These are phyloP conservation scores for Hygrophorus russula DNA, from an alignment of 768 basidiomycete genomes.

Conservation along the genomic window DNA sequence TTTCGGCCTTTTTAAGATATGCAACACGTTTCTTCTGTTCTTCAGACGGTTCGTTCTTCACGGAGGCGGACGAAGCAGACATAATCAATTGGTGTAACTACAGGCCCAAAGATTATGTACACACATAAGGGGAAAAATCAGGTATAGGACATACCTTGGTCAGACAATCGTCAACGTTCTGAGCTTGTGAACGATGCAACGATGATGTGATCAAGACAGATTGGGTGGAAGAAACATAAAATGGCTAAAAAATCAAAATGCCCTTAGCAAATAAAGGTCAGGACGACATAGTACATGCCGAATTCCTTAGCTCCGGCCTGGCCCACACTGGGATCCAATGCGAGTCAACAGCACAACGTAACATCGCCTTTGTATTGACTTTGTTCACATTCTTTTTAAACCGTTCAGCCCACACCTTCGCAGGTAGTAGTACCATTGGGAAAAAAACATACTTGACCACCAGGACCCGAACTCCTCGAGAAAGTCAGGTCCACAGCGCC, in stretches of 20 bases:
- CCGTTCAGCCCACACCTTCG: no score
- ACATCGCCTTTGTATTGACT: conserved; percentile 72
- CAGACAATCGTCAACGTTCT: conserved; percentile 66
- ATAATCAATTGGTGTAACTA: conserved; percentile 1
- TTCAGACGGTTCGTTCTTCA: conserved; percentile 44
- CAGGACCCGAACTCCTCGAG: conserved; percentile 74
- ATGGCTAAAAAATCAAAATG: conserved; percentile 27
- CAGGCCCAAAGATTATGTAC: background rate
- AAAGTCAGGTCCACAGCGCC: conserved; percentile 52
- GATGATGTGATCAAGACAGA: conserved; percentile 63
- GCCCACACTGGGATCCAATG: conserved; percentile 69
- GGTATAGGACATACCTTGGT: conserved; percentile 34
- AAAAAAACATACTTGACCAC: conserved; percentile 54
- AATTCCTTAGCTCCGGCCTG: conserved; percentile 28
- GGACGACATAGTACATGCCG: conserved; percentile 27
- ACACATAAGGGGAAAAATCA: background rate
- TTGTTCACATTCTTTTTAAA: conserved; percentile 72
- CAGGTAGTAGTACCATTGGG: background rate
- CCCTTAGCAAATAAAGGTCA: background rate
- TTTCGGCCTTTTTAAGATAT: conserved; percentile 30
- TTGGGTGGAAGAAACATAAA: conserved; percentile 57
- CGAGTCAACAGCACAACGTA: conserved; percentile 46
- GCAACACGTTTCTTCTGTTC: conserved; percentile 47
- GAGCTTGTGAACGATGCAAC: conserved; percentile 62
- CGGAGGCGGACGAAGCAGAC: conserved; percentile 29